Percentiles rank a stretch among this genome's conserved stretches.
Evolutionary conservation across 306 rosid species (phyloP).

Genomic region (Medicago lupulina): DNA sequence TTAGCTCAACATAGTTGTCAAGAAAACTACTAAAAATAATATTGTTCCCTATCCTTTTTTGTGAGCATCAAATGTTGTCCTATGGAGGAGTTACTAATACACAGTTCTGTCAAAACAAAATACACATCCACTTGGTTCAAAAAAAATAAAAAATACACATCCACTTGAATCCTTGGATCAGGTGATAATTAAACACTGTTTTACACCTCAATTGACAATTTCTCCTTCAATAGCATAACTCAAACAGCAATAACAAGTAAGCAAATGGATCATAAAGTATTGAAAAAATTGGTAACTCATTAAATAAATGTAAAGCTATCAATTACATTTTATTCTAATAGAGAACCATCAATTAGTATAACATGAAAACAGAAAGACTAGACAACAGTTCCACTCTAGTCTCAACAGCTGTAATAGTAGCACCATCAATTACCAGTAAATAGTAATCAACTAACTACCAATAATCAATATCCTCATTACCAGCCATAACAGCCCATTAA

Average conservation of each 20-base stretch:
- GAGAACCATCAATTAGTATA: background rate
- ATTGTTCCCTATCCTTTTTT: background rate
- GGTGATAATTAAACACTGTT: background rate
- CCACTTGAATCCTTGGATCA: background rate
- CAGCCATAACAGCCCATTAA: background rate
- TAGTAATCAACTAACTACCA: too few species aligned
- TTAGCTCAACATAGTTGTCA: too few species aligned
- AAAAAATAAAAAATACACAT: background rate
- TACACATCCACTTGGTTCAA: background rate
- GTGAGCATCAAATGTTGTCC: background rate
- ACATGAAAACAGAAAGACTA: conserved; percentile 8
- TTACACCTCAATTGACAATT: background rate
- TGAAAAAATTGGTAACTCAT: background rate
- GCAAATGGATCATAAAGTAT: background rate
- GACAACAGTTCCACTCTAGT: background rate
- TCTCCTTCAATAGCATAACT: background rate
- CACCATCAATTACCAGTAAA: background rate
- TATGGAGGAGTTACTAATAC: background rate
- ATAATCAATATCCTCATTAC: background rate
- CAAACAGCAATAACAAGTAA: conserved; percentile 1
- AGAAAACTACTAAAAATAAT: too few species aligned
- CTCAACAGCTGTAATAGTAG: background rate
- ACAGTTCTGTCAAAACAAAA: background rate
- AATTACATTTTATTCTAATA: background rate
- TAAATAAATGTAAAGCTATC: background rate